These are phyloP conservation scores for Kalaharituber pfeilii DNA, from an alignment of 2,329 filamentous ascomycete species.

Conservation along the genomic window DNA sequence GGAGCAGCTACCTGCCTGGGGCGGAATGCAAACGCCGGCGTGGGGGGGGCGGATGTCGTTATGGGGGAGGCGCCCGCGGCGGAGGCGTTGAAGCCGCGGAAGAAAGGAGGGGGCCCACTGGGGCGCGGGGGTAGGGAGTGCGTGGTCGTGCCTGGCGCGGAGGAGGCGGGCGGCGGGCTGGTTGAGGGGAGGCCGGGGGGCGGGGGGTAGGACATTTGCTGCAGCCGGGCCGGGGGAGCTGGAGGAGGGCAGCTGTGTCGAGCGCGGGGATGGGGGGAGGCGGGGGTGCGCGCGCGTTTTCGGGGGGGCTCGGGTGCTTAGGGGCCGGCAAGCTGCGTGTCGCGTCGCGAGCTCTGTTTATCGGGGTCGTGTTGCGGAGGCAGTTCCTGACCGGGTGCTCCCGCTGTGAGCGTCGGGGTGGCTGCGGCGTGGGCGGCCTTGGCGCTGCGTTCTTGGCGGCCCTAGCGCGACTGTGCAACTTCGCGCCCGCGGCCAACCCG, in stretches of 20 bases:
- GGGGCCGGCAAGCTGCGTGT: too few relatives aligned
- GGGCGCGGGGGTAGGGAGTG: constrained; percentile 1
- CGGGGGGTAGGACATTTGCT: background rate
- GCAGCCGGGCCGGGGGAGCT: background rate
- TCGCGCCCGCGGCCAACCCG: too few relatives aligned
- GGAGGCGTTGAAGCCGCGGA: background rate
- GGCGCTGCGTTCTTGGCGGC: too few relatives aligned
- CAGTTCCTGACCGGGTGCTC: too few relatives aligned
- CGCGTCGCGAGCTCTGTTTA: too few relatives aligned
- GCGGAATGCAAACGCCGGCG: constrained; percentile 32
- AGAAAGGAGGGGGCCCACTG: background rate
- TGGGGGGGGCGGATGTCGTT: background rate
- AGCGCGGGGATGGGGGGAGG: background rate
- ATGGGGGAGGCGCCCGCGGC: background rate
- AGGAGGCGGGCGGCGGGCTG: background rate
- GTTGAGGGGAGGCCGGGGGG: background rate
- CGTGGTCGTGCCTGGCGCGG: background rate
- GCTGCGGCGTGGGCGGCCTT: too few relatives aligned
- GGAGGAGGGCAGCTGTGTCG: background rate
- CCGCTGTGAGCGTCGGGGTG: too few relatives aligned
- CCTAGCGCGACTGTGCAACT: too few relatives aligned
- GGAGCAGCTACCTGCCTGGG: constrained; percentile 40
- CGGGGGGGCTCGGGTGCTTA: too few relatives aligned
- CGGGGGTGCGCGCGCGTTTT: background rate
- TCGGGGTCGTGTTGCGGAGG: too few relatives aligned